Evolutionary conservation across 2,329 filamentous ascomycete genomes (phyloP).

Genomic region (Orbilia javanica): DNA sequence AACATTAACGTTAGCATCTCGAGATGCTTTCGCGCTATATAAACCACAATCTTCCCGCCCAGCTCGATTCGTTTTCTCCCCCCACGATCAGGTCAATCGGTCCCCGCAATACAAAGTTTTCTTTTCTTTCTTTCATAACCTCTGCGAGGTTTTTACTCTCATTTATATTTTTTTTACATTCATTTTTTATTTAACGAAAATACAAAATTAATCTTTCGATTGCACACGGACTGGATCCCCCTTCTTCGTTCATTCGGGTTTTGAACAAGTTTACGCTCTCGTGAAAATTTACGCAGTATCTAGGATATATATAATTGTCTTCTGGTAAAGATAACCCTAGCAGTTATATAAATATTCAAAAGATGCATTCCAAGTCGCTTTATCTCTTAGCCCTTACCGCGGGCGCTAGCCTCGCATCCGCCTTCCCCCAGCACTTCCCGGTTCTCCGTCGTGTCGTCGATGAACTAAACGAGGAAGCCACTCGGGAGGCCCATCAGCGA

Average conservation of each 20-base stretch:
- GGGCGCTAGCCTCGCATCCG: slow-evolving; percentile 33
- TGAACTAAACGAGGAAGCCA: slow-evolving; percentile 69
- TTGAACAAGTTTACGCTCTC: slow-evolving; percentile 3
- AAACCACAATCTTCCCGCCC: slow-evolving; percentile 31
- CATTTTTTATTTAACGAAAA: slow-evolving; percentile 18
- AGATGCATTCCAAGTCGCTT: slow-evolving; percentile 48
- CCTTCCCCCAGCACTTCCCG: slow-evolving; percentile 29
- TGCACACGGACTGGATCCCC: slow-evolving; percentile 55
- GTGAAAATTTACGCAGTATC: slow-evolving; percentile 13
- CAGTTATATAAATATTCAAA: slow-evolving; percentile 31
- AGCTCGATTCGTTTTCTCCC: slow-evolving; percentile 35
- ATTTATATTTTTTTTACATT: slow-evolving; percentile 24
- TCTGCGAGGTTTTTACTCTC: slow-evolving; percentile 56
- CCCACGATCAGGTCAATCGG: slow-evolving; percentile 58
- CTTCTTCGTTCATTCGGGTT: slow-evolving; percentile 35
- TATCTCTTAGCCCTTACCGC: slow-evolving; percentile 40
- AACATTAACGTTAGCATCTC: slow-evolving; percentile 3
- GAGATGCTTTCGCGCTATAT: slow-evolving; percentile 26
- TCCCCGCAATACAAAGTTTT: slow-evolving; percentile 42
- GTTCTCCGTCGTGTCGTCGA: slow-evolving; percentile 66
- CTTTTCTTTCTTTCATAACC: slow-evolving; percentile 43
- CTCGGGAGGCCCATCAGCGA: slow-evolving; percentile 68
- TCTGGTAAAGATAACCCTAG: slow-evolving; percentile 26
- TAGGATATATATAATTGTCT: slow-evolving; percentile 24
- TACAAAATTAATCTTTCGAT: slow-evolving; percentile 18